Evolutionary conservation across 2,329 filamentous ascomycete genomes (phyloP), one percentile per base, ranked within the genome.

Genomic region (Nemania sp.): DNA sequence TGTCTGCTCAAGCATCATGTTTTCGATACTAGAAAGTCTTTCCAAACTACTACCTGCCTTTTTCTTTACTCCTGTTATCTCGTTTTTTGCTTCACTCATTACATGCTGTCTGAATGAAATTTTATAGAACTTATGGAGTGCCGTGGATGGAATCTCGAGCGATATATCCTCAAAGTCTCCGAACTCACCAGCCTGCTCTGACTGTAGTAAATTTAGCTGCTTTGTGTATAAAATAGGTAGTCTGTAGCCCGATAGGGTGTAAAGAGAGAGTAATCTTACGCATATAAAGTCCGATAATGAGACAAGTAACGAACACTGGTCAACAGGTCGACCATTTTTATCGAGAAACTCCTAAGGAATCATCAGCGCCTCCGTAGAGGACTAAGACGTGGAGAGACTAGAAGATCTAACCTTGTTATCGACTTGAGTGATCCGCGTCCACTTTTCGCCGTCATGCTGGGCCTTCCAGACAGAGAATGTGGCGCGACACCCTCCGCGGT

Each of bases 401-500:
- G 3, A 13, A 49, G 2, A 43, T 49, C n/a, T 54, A 22, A 65
- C 51, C 49, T 27, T 41, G 15, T 49, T 51, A 1, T 60, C 56
- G 0, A 56, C 47, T 24, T 5, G 2, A 4, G 55, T 32, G 13
- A 6, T 26, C 43, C n/a, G 47, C 32, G n/a, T 54, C 63, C 56
- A 65, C 29, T 32, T 2, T 4, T 26, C 29, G 20, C 35, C 38
- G 26, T 61, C 38, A 24, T 43, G 51, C 13, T 51, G 13, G 24
- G 56, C 63, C 43, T 56, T 45, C 63, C 51, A 66, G 4, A 66
- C 29, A 2, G 56, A 55, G 43, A 66, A 61, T 3, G 51, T 41
- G 5, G 63, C 63, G 6, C 24, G 22, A 20, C 51, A 6, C 5
- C 49, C 41, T 26, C 63, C 56, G 13, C 3, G 29, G 51, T 61